Evolutionary conservation across 495 filamentous ascomycete species (phyloP), one percentile per base, ranked within the genome.

Genomic region (Aspergillus hancockii): DNA sequence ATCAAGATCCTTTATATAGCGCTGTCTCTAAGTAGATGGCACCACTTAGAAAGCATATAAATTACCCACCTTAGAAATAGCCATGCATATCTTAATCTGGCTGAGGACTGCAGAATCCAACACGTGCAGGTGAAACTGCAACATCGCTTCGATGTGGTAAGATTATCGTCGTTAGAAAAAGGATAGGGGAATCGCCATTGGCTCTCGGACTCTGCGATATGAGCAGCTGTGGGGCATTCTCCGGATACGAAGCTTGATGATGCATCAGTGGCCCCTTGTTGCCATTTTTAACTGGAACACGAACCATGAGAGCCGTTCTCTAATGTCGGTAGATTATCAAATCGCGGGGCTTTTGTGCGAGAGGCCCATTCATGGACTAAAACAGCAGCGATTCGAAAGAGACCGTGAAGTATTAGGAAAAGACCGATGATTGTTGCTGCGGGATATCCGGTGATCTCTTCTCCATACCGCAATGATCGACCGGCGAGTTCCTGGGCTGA

Each of bases 391-490:
- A 40, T 40, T 4, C 36, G 36, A 40, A n/a, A n/a, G 16, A 4
- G 16, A n/a, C 36, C 36, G 36, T 40, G 36, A 45, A 18, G 13
- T 5, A 36, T 12, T 9, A 36, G 41, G n/a, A 18, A 14, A 18
- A 19, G 14, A 19, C 41, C 41, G 41, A 45, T 8, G 41, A 36
- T 36, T 36, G 2, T 45, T 19, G 36, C 36, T 45, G 18, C 19
- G 14, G n/a, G 16, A 14, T 8, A 4, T 14, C 8, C n/a, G 50
- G 31, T 21, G 50, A 52, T 52, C 50, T 36, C 18, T 52, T 19
- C 50, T 23, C 5, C 31, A 36, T 36, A 28, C 18, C 50, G 50
- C 22, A 52, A 52, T 19, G 50, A 52, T 52, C 50, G 50, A 19
- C 50, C 50, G n/a, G 2, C 41, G 14, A 19, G 30, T 52, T 18